phyloP scores from a whole-genome alignment of 148 eudicot genomes.

The Persicaria maculosa region DNA sequence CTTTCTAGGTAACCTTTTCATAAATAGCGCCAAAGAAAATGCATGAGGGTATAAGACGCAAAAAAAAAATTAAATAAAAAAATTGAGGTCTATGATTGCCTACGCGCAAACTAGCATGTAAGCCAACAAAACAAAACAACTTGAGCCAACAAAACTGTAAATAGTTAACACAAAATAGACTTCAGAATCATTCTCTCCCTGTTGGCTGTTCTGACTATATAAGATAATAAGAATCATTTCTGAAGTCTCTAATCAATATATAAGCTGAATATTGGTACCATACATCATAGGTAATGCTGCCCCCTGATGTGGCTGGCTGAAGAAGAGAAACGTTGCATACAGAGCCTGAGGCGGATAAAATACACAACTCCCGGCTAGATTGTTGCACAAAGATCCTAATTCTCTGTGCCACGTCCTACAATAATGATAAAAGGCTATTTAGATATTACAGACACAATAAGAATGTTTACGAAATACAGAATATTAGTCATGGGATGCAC shows the following conservation, averaged over 20 bases:
- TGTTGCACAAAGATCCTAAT: constrained; percentile 74
- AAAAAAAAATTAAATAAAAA: too few species aligned
- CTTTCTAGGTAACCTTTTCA: too few species aligned
- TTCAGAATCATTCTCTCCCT: neutral
- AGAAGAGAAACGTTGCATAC: constrained; percentile 61
- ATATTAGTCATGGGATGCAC: neutral
- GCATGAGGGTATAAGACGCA: too few species aligned
- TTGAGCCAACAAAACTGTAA: too few species aligned
- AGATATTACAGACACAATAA: neutral
- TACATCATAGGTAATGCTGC: constrained; percentile 77
- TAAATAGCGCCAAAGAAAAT: too few species aligned
- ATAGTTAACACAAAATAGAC: neutral
- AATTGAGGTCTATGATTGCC: too few species aligned
- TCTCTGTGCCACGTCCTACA: constrained; percentile 73
- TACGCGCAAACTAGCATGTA: too few species aligned
- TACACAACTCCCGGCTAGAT: constrained; percentile 57
- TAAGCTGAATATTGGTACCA: neutral
- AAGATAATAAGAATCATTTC: neutral
- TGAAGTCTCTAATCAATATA: neutral
- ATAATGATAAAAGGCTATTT: neutral
- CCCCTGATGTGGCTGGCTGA: constrained; percentile 80
- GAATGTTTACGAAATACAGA: neutral
- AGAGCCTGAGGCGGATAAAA: constrained; percentile 85
- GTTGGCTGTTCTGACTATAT: neutral
- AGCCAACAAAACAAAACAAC: too few species aligned